Evolutionary conservation across 768 basidiomycete genomes (phyloP), one percentile per base, ranked within the genome.

Genomic region (Termitomyces sp.): DNA sequence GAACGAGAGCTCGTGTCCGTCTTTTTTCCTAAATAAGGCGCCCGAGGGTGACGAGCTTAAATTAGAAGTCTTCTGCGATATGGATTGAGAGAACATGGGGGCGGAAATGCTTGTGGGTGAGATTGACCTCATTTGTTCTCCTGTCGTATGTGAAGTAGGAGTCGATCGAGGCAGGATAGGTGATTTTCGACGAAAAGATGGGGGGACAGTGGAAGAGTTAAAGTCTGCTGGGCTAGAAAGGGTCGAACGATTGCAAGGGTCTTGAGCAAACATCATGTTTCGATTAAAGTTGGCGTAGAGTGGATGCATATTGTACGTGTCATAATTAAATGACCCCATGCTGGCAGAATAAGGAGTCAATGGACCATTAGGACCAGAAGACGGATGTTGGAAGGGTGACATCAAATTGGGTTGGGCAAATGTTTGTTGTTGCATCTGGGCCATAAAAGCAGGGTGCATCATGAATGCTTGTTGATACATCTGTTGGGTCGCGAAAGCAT

Each of bases 1-100:
- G 62, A 90, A 88, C 13, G 71, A 67, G 47, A 84, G 63, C 0
- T 78, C 71, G 52, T 70, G 63, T 3, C 82, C 86, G 35, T 71
- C 64, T 24, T 68, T 66, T 0, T 70, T 69, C 24, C 65, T 68
- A 56, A 88, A 87, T 24, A 87, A 65, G 45, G 72, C 70, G 26
- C 66, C 66, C 20, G 46, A 53, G 41, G 56, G 60, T 55, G 58
- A 56, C n/a, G 63, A 47, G 18, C 54, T 55, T 56, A 45, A 48
- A 20, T 20, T 52, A 44, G 49, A 45, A 38, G 20, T 36, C 40
- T 45, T 20, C 9, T 48, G 61, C 24, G 60, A 54, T 36, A 36
- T 13, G 4, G 50, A 51, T 11, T 32, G 48, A 46, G 58, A 52
- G 6, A 56, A 52, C n/a, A 40, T 46, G 14, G 57, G 47, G 9